Evolutionary conservation across 2,329 filamentous ascomycete species (phyloP), one percentile per base, ranked within the genome.

Genomic region (Fusarium nisikadoi): DNA sequence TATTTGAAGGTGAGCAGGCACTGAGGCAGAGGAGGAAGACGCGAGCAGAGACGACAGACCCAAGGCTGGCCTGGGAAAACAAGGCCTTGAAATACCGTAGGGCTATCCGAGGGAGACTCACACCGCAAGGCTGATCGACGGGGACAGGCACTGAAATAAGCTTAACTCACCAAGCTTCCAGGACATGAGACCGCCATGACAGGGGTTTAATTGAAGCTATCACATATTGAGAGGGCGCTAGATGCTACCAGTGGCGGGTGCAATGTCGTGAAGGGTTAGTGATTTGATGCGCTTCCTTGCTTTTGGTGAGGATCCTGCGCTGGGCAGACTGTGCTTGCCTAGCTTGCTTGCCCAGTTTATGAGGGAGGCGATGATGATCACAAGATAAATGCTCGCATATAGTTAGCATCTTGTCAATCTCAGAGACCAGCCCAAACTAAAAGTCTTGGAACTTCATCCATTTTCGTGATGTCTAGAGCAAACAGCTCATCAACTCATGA

Each of bases 81-180:
- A 25, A 46, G 64, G 50, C 19, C 57, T 69, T 68, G 23, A 68
- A 64, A 68, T 68, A 68, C 50, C 35, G 65, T 46, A 57, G 20
- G 65, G 65, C 57, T 64, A 35, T 19, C 38, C 52, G 52, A 62
- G 50, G 52, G 27, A 58, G 43, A 47, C 23, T 31, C n/a, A n/a
- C 39, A 38, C 33, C 50, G 33, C 64, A 47, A 47, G 62, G 64
- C 46, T 67, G 53, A 61, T 60, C 35, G 38, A 19, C 29, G 49
- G 59, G 49, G 29, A 52, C 45, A 46, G 20, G 49, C 57, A 64
- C 45, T 64, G 45, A 69, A 57, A 50, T 57, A 68, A 68, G 65
- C 65, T 68, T 68, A 68, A 57, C 27, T 25, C 31, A 46, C 14
- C 38, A 62, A 47, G 54, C 36, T 39, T 55, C 25, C 20, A 38